Base-by-base conservation (phyloP, 768 basidiomycete species). In the Amanita molliuscula region DNA sequence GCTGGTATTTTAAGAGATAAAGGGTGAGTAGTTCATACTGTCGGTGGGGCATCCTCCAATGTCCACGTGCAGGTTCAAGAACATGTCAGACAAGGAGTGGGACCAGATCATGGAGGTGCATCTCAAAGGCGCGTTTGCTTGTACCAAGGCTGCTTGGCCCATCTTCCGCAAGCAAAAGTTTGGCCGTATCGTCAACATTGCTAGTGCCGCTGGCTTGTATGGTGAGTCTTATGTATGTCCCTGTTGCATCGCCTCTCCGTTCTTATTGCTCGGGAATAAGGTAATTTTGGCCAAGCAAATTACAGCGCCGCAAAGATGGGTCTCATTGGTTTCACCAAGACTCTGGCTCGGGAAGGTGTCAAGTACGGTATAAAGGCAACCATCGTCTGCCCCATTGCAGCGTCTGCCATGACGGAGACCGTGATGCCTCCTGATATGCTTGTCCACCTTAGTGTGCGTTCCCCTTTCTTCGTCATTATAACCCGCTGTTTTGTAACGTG, bases 221-320 rank as follows among this genome's bases (percentile, higher is more conserved):
- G 93, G 88, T 88, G 50, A 34, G 77, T 36, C 21, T 34, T 45
- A 11, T 16, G 2, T 45, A 11, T 16, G 2, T 34, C 41, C 29
- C 31, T 23, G 15, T 23, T 7, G 6, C n/a, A 16, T 31, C 11
- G 15, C 15, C 15, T n/a, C 36, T 36, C 10, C 36, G 34, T 36
- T 42, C 31, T 13, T 48, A 18, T 9, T 31, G 9, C 23, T 8
- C n/a, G 8, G 13, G 25, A 41, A 26, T 9, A 54, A 89, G 87
- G 92, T 6, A 97, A 95, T 71, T 88, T 95, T 62, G 96, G 96
- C 8, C 94, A 97, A 67, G 84, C 92, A 10, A 99, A 98, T 65
- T 99, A 98, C 66, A 93, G 92, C 42, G 91, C 95, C 2, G 95
- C 94, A 1, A 98, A 99, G 76, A 94, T 96, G 90, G 92, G 84